phyloP scores from a whole-genome alignment of 768 basidiomycete species.

The Trametes cinnabarina region DNA sequence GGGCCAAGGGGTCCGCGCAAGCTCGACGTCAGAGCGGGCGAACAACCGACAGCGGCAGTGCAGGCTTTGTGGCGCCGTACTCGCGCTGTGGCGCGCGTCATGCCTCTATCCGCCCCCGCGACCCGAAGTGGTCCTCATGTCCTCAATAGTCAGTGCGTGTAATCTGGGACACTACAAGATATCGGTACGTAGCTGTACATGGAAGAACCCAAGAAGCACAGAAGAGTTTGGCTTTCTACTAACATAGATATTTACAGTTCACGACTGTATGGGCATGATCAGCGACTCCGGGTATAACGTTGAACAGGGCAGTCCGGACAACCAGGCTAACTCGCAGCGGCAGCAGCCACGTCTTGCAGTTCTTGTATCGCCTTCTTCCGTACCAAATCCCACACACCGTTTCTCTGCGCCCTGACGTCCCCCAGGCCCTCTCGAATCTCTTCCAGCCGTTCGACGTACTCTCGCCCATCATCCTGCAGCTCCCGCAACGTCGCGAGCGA shows the following conservation, averaged over 20 bases:
- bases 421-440: slow-evolving; percentile 83
- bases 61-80: slow-evolving; percentile 6
- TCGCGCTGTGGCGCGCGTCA: slow-evolving; percentile 2
- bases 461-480: slow-evolving; percentile 81
- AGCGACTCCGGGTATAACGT: not conserved
- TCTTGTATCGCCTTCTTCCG: slow-evolving; percentile 73
- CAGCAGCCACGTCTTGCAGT: slow-evolving; percentile 60
- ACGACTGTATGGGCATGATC: not conserved
- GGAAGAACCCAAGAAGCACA: not conserved
- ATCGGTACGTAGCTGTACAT: too few species aligned
- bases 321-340: slow-evolving; percentile 2
- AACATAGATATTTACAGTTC: too few species aligned
- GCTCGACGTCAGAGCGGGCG: slow-evolving; percentile 9
- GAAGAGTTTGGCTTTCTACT: too few species aligned
- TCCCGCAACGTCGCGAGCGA: slow-evolving; percentile 71
- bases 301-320: not conserved
- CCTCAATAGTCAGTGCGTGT: too few species aligned
- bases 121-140: not conserved
- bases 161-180: too few species aligned
- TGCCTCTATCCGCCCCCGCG: not conserved
- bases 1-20: slow-evolving; percentile 30
- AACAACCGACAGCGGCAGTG: slow-evolving; percentile 8
- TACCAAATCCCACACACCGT: slow-evolving; percentile 74
- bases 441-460: slow-evolving; percentile 80
- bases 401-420: slow-evolving; percentile 66